Percentiles rank a stretch among this genome's conserved stretches.
Evolutionary conservation across 176 grass and related monocot species (phyloP).

Genomic region (Cocos nucifera): DNA sequence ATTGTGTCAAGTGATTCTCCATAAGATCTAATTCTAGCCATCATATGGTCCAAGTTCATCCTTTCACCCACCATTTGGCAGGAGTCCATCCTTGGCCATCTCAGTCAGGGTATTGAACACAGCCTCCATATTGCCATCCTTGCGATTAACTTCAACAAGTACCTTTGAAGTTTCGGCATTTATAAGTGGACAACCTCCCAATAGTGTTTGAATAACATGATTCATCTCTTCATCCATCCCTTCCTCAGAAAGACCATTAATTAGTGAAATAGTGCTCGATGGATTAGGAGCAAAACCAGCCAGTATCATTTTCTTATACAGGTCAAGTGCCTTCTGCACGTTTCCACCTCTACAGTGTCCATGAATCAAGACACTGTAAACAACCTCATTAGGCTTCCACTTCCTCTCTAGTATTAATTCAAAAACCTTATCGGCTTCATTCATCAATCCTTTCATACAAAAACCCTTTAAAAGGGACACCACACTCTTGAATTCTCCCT

Average conservation of each 20-base stretch:
- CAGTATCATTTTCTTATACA: conserved; percentile 58
- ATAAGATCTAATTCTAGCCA: no score
- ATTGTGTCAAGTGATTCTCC: no score
- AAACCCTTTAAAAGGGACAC: conserved; percentile 73
- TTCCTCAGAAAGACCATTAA: conserved; percentile 50
- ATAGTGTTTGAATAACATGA: conserved; percentile 40
- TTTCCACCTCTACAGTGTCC: conserved; percentile 68
- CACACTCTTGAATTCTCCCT: conserved; percentile 56
- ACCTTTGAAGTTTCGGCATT: conserved; percentile 55
- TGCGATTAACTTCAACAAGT: conserved; percentile 51
- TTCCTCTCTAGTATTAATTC: conserved; percentile 46
- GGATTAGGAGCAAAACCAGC: conserved; percentile 54
- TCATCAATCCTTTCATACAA: conserved; percentile 74
- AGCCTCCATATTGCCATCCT: conserved; percentile 61
- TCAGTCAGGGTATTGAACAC: conserved; percentile 40
- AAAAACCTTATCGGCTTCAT: conserved; percentile 72
- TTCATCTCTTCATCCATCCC: conserved; percentile 39
- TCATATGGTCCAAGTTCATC: neutral
- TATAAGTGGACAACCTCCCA: conserved; percentile 37
- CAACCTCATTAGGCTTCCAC: conserved; percentile 43
- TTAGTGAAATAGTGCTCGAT: conserved; percentile 57
- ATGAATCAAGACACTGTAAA: conserved; percentile 62
- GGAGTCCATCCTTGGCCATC: conserved; percentile 76
- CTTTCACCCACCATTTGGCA: conserved; percentile 38
- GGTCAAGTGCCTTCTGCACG: conserved; percentile 47